Evolutionary conservation across 805 yeast species (phyloP).

Genomic region (Wickerhamiella australiensis): DNA sequence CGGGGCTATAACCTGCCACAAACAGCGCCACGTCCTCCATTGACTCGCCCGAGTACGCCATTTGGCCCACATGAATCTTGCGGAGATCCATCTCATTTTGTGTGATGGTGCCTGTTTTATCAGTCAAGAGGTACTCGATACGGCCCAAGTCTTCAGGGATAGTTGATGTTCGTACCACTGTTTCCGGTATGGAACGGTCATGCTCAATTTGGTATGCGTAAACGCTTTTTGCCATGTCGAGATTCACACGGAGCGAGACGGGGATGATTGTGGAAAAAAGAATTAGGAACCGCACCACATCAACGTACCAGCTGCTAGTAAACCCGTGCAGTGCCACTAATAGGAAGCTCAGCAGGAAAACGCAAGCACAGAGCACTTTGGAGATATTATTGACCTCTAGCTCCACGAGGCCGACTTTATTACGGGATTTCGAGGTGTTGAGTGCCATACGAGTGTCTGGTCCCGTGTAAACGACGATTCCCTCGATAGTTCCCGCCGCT

Average conservation of each 20-base stretch:
- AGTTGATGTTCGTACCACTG: constrained; percentile 92
- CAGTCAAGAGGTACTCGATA: constrained; percentile 81
- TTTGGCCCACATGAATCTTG: constrained; percentile 83
- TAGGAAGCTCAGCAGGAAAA: constrained; percentile 60
- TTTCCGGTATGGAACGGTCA: constrained; percentile 65
- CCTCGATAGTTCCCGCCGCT: constrained; percentile 87
- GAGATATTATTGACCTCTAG: constrained; percentile 80
- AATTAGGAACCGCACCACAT: constrained; percentile 79
- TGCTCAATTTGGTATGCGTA: constrained; percentile 92
- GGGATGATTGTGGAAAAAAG: constrained; percentile 93
- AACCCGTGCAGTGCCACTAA: constrained; percentile 77
- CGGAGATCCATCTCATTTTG: constrained; percentile 97
- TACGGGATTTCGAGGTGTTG: constrained; percentile 81
- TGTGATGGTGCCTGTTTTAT: constrained; percentile 94
- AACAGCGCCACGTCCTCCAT: constrained; percentile 76
- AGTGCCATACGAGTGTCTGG: constrained; percentile 85
- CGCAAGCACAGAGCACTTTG: constrained; percentile 78
- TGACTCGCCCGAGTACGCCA: constrained; percentile 83
- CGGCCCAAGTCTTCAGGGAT: constrained; percentile 97
- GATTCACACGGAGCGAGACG: constrained; percentile 83
- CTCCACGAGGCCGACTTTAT: constrained; percentile 81
- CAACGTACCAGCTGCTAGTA: constrained; percentile 65
- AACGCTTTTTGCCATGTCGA: constrained; percentile 90
- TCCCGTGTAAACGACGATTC: constrained; percentile 84
- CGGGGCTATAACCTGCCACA: constrained; percentile 29